A percentile compares a stretch with the other conserved stretches of the same genome.
Conservation (phyloP, 2,329 filamentous ascomycete species). For the Coniella vitis region DNA sequence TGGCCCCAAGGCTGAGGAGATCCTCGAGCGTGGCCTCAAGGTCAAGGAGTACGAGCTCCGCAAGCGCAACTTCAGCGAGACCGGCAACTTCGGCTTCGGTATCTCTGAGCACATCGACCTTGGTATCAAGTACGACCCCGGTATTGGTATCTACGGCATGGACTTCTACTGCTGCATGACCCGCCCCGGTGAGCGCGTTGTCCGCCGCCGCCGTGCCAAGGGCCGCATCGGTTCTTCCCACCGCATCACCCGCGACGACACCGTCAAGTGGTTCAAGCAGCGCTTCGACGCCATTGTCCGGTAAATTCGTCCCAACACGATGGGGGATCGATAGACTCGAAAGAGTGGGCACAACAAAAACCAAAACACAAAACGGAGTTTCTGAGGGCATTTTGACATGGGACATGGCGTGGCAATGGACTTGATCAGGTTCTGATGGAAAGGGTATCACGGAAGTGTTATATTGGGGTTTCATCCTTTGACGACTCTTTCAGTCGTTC, state of each 20-base stretch:
- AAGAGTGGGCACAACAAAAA: background rate
- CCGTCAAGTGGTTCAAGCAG: constrained; percentile 87
- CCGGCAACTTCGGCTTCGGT: constrained; percentile 99
- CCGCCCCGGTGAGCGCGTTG: constrained; percentile 95
- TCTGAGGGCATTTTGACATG: constrained; percentile 20
- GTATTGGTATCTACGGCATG: constrained; percentile 99
- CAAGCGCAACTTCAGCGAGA: constrained; percentile 99
- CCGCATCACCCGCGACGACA: constrained; percentile 91
- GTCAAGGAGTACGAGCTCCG: constrained; percentile 99
- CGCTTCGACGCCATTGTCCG: constrained; percentile 98
- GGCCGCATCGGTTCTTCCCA: constrained; percentile 79
- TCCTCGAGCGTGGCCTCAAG: constrained; percentile 99
- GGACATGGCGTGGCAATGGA: constrained; percentile 18
- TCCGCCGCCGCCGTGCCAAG: constrained; percentile 88
- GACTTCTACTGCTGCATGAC: constrained; percentile 99
- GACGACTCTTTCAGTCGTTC: constrained; percentile 38
- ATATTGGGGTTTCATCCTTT: constrained; percentile 30
- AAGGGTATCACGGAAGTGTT: constrained; percentile 30
- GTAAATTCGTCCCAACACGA: constrained; percentile 50
- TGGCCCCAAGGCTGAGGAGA: constrained; percentile 96
- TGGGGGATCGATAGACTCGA: constrained; percentile 16
- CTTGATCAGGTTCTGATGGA: constrained; percentile 19
- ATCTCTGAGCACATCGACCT: constrained; percentile 99
- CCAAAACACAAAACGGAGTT: constrained; percentile 20
- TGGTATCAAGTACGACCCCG: constrained; percentile 99